These are phyloP conservation scores for Podospora sp. DNA, from an alignment of 495 filamentous ascomycete genomes.

Conservation along the genomic window DNA sequence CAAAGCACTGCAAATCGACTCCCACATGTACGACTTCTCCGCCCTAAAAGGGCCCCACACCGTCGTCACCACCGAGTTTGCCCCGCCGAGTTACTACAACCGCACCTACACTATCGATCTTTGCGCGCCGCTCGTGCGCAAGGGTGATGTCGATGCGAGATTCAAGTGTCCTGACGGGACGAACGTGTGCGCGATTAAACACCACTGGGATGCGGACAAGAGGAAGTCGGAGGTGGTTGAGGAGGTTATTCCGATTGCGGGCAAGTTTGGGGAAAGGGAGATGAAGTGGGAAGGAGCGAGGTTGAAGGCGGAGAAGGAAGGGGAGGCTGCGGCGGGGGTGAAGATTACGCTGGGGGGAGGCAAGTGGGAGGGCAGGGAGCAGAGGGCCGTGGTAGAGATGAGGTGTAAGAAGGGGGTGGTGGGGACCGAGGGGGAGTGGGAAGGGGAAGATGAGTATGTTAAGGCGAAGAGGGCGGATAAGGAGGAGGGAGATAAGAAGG, in stretches of 20 bases:
- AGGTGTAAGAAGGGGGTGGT: constrained; percentile 69
- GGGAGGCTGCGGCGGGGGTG: constrained; percentile 65
- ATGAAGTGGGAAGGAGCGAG: constrained; percentile 65
- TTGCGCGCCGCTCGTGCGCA: constrained; percentile 65
- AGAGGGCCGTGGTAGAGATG: constrained; percentile 80
- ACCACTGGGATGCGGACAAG: constrained; percentile 47
- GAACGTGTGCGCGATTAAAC: constrained; percentile 79
- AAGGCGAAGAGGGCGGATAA: constrained; percentile 33
- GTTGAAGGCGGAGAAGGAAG: constrained; percentile 59
- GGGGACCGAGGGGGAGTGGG: constrained; percentile 68
- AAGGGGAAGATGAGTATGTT: constrained; percentile 47
- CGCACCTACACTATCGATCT: constrained; percentile 90
- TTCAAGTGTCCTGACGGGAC: constrained; percentile 65
- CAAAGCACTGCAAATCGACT: constrained; percentile 60
- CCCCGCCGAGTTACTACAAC: constrained; percentile 55
- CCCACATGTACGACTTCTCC: constrained; percentile 65
- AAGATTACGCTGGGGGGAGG: constrained; percentile 68
- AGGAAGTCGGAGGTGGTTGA: constrained; percentile 36
- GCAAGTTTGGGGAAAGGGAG: constrained; percentile 60
- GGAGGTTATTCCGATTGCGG: constrained; percentile 71
- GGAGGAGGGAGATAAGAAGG: constrained; percentile 39
- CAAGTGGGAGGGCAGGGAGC: constrained; percentile 59
- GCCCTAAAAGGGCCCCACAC: constrained; percentile 73
- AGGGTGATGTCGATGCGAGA: constrained; percentile 46
- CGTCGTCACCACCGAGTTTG: constrained; percentile 60